Base-by-base conservation (phyloP, 2,329 filamentous ascomycete species). In the Cyphellophora attinorum region DNA sequence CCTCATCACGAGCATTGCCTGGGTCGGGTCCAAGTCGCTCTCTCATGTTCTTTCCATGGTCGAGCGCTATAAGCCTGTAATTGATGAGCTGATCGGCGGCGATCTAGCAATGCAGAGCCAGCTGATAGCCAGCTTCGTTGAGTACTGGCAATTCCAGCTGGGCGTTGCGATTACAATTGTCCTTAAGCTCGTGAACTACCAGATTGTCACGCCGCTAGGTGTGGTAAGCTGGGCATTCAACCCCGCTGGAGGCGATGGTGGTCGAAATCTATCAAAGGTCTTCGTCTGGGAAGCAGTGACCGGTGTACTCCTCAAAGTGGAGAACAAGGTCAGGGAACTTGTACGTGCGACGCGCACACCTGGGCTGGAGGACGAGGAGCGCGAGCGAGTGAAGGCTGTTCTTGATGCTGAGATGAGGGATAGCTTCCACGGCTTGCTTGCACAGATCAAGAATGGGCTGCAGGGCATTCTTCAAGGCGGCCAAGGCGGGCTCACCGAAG, bases 171-270 rank as follows among this genome's bases (percentile, higher is more conserved):
- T 96, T 47, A 84, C 83, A 49, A 93, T 98, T 50, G 74, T 96
- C 39, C 89, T 96, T 66, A 96, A 96, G 61, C 73, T 98, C 4
- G 79, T 98, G 49, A 98, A 96, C 63, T 98, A 95, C 64, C 88
- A 84, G 11, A 94, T 98, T 49, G 70, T 98, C 21, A 86, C 81
- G 6, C 91, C 91, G 0, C 67, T 78, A 38, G 80, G 79, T 11
- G 86, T 98, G 17, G 73, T 95, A 31, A 79, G 93, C 52, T 98
- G 91, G 91, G 85, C 85, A 1, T 69, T 98, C 10, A 68, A 76
- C 19, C n/a, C n/a, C n/a, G 76, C 85, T 42, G 67, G 68, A 42
- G 61, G 78, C 35, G 63, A 74, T 13, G 74, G 76, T 2, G 81
- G 81, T 31, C 70, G 73, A 8, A 8, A n/a, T n/a, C 21, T 25